A percentile compares a stretch with the other conserved stretches of the same genome.
phyloP scores from a whole-genome alignment of 2,329 filamentous ascomycete species.

The Sporothrix protearum region DNA sequence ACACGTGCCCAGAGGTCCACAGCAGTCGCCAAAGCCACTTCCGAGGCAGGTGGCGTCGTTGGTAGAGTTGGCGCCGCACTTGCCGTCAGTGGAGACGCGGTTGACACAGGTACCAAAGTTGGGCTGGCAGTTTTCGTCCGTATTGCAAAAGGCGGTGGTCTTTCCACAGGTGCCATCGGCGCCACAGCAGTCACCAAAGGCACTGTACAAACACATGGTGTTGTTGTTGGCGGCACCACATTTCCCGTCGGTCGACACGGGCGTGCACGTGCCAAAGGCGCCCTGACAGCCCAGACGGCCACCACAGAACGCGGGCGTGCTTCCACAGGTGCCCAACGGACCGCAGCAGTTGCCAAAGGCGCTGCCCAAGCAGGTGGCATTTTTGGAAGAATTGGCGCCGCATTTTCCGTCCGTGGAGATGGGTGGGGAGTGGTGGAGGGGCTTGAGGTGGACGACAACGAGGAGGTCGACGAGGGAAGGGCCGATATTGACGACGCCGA shows the following conservation, averaged over 20 bases:
- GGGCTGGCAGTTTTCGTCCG: background rate
- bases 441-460: too few relatives aligned
- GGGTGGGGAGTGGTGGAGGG: too few relatives aligned
- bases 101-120: background rate
- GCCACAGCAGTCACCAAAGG: background rate
- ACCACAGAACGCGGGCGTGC: background rate
- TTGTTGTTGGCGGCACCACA: background rate
- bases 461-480: too few relatives aligned
- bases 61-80: background rate
- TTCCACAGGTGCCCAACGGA: background rate
- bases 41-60: background rate
- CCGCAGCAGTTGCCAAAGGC: background rate
- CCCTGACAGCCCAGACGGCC: background rate
- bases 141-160: background rate
- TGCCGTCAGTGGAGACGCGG: background rate
- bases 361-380: background rate
- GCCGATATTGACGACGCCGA: too few relatives aligned
- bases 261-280: background rate
- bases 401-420: background rate
- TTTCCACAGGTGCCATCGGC: background rate
- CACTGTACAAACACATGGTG: background rate
- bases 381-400: background rate
- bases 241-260: background rate
- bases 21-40: background rate
- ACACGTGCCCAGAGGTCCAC: background rate